phyloP scores from a whole-genome alignment of 2,329 filamentous ascomycete genomes.

The Diaporthe ilicicola region DNA sequence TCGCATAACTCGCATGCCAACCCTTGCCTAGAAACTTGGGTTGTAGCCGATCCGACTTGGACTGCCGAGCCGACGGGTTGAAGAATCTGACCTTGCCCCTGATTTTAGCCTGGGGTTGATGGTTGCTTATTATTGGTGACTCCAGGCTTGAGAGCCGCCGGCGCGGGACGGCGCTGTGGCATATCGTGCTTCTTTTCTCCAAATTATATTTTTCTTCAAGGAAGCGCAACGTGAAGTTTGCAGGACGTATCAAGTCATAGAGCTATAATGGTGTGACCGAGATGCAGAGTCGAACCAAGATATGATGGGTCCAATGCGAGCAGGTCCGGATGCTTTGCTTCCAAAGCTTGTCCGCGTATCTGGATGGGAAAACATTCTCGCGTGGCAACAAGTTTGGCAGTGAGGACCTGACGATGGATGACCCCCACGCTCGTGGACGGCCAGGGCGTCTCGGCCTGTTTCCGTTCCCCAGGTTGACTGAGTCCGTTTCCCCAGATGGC shows the following conservation, averaged over 20 bases:
- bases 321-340: not conserved
- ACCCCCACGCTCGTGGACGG: conserved; percentile 6
- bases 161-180: not conserved
- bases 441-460: conserved; percentile 15
- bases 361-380: conserved; percentile 12
- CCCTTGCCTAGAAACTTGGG: not conserved
- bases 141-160: conserved; percentile 5
- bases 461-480: conserved; percentile 28
- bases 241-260: not conserved
- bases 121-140: conserved; percentile 1
- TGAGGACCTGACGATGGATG: conserved; percentile 9
- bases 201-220: not conserved
- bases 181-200: not conserved
- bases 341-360: not conserved
- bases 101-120: conserved; percentile 14
- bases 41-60: conserved; percentile 14
- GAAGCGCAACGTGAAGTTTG: not conserved
- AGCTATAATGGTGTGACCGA: not conserved
- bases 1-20: conserved; percentile 13
- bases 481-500: conserved; percentile 25
- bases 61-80: conserved; percentile 22
- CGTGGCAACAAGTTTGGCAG: conserved; percentile 10
- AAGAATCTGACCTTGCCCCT: conserved; percentile 12
- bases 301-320: not conserved
- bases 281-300: conserved; percentile 1